Evolutionary conservation across 2,329 filamentous ascomycete species (phyloP), one percentile per base, ranked within the genome.

Genomic region (Balansia obtecta): DNA sequence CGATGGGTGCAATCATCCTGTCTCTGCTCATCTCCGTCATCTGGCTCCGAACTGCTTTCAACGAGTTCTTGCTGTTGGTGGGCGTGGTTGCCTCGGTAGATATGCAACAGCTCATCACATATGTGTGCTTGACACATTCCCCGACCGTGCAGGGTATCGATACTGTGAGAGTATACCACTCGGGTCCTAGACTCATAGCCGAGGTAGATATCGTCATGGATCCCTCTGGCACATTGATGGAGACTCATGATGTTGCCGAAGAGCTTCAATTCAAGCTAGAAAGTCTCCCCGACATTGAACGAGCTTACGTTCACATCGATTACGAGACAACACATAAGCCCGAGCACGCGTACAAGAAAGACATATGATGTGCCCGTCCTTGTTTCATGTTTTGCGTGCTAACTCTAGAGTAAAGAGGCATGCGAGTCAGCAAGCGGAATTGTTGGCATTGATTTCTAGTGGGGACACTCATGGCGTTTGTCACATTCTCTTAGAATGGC

Each of bases 201-300:
- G 93, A 98, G 72, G 88, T 97, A 38, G 93, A 98, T 63, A 82
- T 97, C 50, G 91, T 97, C 60, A 95, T 97, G 88, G 82, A 90
- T 58, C 80, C 83, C 0, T 72, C 80, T 1, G 78, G 83, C 50
- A 80, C 81, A 2, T 76, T 98, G 15, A 75, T 79, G 54, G 82
- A 83, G 48, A 93, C 89, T 0, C 93, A 98, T 65, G 93, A 98
- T 62, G 80, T 96, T 12, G 91, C 93, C 0, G 93, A 98, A 68
- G 89, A 85, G 60, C 74, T 98, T 59, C 93, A 98, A 73, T 86
- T 86, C 55, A 97, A 97, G 72, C 74, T 97, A 2, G 93, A 98
- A 75, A 86, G 83, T 51, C 68, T 98, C 55, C 91, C 93, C 0
- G 85, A 95, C 63, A 83, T 97, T 10, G 93, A 97, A 75, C 74